Percentiles rank a stretch among this genome's conserved stretches.
Evolutionary conservation across 768 basidiomycete species (phyloP).

Genomic region (Albatrellus ellisii): DNA sequence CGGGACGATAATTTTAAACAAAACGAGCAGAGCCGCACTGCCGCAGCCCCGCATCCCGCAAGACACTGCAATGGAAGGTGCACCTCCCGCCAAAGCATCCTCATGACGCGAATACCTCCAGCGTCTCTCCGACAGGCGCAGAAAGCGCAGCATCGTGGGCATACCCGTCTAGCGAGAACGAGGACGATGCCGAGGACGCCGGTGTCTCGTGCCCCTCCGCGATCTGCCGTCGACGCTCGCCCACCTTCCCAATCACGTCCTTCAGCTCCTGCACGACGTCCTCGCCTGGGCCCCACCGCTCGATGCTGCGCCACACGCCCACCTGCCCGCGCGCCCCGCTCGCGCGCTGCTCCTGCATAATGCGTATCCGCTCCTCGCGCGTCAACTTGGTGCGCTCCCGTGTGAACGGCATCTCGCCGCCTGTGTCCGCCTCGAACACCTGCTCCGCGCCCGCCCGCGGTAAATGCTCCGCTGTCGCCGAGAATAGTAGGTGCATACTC

Average conservation of each 20-base stretch:
- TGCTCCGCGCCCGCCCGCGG: constrained; percentile 64
- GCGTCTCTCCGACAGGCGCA: neutral
- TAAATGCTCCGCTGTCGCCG: constrained; percentile 38
- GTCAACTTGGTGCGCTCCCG: constrained; percentile 55
- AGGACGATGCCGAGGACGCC: constrained; percentile 3
- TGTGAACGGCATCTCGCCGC: constrained; percentile 22
- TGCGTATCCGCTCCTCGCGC: constrained; percentile 61
- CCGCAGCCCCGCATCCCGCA: no score
- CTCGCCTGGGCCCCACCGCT: constrained; percentile 58
- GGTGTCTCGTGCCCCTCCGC: constrained; percentile 13
- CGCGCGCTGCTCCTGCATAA: constrained; percentile 42
- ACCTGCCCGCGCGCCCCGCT: constrained; percentile 20
- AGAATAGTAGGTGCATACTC: constrained; percentile 38
- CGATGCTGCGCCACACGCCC: constrained; percentile 18
- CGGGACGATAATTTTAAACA: no score
- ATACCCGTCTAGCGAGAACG: no score
- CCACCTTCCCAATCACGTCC: constrained; percentile 80
- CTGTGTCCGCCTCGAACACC: constrained; percentile 67
- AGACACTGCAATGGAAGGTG: no score
- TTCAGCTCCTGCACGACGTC: constrained; percentile 79
- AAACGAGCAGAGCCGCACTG: no score
- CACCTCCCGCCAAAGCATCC: no score
- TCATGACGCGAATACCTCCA: no score
- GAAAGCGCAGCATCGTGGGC: no score
- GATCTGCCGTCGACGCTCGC: constrained; percentile 52